phyloP scores from a whole-genome alignment of 495 filamentous ascomycete species.

The Recurvomyces mirabilis region DNA sequence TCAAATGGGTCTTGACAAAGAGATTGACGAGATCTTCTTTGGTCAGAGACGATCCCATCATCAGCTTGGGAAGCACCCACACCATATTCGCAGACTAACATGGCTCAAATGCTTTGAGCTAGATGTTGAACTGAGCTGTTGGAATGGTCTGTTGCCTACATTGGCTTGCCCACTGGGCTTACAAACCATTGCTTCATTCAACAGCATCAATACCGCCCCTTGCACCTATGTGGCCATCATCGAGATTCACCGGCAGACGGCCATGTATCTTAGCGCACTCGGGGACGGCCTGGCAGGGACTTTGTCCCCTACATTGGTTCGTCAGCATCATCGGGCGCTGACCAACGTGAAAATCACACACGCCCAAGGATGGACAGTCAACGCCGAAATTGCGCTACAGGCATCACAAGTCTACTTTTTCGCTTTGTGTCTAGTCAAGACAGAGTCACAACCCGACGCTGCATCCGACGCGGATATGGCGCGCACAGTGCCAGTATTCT shows the following conservation, averaged over 20 bases:
- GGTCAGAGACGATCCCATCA: background rate
- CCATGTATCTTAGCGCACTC: background rate
- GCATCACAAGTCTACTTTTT: background rate
- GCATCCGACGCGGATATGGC: background rate
- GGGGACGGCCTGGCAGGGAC: background rate
- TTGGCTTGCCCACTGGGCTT: background rate
- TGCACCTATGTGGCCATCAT: background rate
- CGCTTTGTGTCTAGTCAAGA: background rate
- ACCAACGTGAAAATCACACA: background rate
- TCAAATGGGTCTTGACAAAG: slow-evolving; percentile 16
- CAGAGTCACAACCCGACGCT: no score
- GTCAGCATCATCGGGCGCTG: background rate
- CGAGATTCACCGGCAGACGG: background rate
- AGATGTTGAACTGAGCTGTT: background rate
- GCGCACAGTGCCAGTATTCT: background rate
- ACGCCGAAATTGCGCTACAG: slow-evolving; percentile 1
- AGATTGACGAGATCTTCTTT: slow-evolving; percentile 9
- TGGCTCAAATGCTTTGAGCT: slow-evolving; percentile 15
- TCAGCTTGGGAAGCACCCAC: background rate
- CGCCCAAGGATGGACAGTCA: background rate
- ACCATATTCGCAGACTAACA: slow-evolving; percentile 1
- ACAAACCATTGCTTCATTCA: background rate
- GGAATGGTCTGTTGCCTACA: background rate
- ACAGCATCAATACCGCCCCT: background rate
- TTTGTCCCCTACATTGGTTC: background rate